Base-by-base conservation (phyloP, 345 rosid species). In the Eucalyptus sideroxylon region DNA sequence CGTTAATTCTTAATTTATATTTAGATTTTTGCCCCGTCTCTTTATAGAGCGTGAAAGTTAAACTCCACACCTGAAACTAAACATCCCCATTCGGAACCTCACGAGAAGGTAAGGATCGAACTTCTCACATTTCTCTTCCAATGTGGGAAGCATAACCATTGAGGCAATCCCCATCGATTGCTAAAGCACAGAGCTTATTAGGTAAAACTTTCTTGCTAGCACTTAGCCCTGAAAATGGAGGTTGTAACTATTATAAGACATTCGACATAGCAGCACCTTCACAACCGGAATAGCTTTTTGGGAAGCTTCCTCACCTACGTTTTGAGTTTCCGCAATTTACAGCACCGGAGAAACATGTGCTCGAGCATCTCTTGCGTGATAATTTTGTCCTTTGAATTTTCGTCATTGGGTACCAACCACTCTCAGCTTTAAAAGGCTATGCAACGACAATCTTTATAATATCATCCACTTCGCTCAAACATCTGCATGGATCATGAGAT, bases 41-140 rank as follows among this genome's bases (percentile, higher is more conserved):
- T 19, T 53, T 53, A 2, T 53, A 19, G 0, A 8, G 24, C 24
- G 5, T 53, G 2, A 19, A 53, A 19, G 1, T 53, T 11, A 19
- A 4, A 53, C 24, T 7, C 4, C 1, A 19, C 7, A 53, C 1
- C 11, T 8, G 1, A 53, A 53, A 53, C 10, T 53, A 53, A 53
- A 53, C 2, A 21, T 53, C 5, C 24, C 11, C 0, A 19, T 8
- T 53, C 5, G 1, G 26, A 53, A 53, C 11, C 1, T 0, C 59
- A 8, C 24, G 21, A 53, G 5, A 53, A 53, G 26, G 26, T 21
- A 10, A 1, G 24, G 11, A 21, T 53, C 26, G 26, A 53, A 53
- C 11, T 53, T 53, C 59, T 53, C 26, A 21, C 59, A 0, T 53
- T 0, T 53, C 24, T 53, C 59, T 53, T 53, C 26, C 59, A 8